These are phyloP conservation scores for Botrytis pseudocinerea DNA, from an alignment of 2,329 filamentous ascomycete species.

Conservation along the genomic window DNA sequence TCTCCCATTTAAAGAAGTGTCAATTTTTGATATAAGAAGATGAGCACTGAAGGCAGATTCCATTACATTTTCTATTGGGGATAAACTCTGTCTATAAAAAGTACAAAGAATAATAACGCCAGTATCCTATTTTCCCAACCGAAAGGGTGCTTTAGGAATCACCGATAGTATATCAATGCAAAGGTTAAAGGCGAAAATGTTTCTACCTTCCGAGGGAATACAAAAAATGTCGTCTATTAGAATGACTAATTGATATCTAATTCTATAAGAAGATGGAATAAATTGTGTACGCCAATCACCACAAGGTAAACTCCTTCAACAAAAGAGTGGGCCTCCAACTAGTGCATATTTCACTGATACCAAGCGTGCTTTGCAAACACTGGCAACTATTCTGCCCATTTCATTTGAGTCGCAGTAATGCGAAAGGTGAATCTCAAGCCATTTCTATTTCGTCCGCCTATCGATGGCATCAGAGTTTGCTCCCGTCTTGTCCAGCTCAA, in stretches of 20 bases:
- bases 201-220: neutral
- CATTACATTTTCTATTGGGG: neutral
- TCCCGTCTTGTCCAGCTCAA: neutral
- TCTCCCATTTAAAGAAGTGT: neutral
- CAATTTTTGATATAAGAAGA: neutral
- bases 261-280: neutral
- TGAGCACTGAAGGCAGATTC: neutral
- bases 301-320: neutral
- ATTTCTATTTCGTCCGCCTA: neutral
- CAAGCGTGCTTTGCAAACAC: neutral
- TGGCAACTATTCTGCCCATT: neutral
- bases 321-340: neutral
- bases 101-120: neutral
- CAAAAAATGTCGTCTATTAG: neutral
- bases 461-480: neutral
- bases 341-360: neutral
- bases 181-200: no score
- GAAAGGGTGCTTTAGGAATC: neutral
- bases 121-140: neutral
- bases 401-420: neutral
- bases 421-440: neutral
- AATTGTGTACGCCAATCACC: neutral
- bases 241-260: neutral
- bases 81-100: neutral
- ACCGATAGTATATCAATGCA: neutral